Conservation (phyloP, 1,284 basidiomycete genomes). For the Puccinia brachypodii region DNA sequence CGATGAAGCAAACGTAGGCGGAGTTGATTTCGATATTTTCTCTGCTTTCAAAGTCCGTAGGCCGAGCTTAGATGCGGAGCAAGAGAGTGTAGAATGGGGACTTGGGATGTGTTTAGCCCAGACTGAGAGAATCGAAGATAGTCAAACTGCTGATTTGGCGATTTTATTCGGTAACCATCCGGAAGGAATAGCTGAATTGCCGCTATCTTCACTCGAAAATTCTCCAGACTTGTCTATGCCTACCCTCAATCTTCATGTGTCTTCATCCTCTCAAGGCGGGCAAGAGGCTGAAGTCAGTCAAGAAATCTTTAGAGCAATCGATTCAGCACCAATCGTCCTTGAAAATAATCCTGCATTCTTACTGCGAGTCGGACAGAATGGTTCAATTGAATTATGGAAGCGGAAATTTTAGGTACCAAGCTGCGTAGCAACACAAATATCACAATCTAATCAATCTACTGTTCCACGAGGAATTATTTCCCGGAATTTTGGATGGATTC, state of each 20-base stretch:
- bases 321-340: background rate
- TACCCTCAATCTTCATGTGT: slow-evolving; percentile 3
- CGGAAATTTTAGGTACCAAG: background rate
- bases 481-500: too few relatives aligned
- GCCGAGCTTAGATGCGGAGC: background rate
- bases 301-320: slow-evolving; percentile 16
- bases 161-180: slow-evolving; percentile 11
- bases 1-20: background rate
- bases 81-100: slow-evolving; percentile 11
- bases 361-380: slow-evolving; percentile 5
- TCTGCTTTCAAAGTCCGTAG: background rate
- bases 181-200: background rate
- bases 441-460: too few relatives aligned
- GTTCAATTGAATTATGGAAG: slow-evolving; percentile 13
- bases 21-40: slow-evolving; percentile 14
- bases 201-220: background rate
- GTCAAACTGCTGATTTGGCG: background rate
- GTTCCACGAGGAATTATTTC: too few relatives aligned
- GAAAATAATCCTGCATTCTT: background rate
- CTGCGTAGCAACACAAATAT: too few relatives aligned
- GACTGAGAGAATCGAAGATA: background rate
- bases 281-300: background rate
- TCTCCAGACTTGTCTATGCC: background rate
- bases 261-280: background rate
- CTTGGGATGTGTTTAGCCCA: slow-evolving; percentile 15